Evolutionary conservation across 345 rosid genomes (phyloP).

Genomic region (Limnanthes douglasii): DNA sequence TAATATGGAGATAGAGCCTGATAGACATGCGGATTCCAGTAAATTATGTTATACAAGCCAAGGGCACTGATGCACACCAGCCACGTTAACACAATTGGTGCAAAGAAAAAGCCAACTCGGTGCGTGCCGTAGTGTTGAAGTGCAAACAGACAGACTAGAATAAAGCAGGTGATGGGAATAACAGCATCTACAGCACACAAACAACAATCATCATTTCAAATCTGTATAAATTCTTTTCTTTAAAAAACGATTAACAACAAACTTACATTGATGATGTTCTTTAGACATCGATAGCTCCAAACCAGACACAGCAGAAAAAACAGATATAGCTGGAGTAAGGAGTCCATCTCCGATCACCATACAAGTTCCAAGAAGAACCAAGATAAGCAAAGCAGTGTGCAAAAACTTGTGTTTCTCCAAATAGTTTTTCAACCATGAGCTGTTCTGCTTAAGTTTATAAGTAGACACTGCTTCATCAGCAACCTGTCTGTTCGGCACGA

Average conservation of each 20-base stretch:
- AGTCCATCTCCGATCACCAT: slow-evolving; percentile 99
- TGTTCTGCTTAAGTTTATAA: slow-evolving; percentile 51
- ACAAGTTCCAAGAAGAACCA: slow-evolving; percentile 98
- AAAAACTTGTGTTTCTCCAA: slow-evolving; percentile 73
- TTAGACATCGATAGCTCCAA: slow-evolving; percentile 87
- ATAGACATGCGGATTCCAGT: slow-evolving; percentile 80
- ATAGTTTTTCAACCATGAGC: slow-evolving; percentile 44
- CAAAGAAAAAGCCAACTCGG: slow-evolving; percentile 79
- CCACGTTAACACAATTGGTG: slow-evolving; percentile 81
- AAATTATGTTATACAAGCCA: slow-evolving; percentile 76
- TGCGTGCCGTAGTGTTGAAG: slow-evolving; percentile 99
- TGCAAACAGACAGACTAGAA: slow-evolving; percentile 84
- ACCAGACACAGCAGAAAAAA: slow-evolving; percentile 96
- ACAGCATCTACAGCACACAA: slow-evolving; percentile 62
- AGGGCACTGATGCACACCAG: slow-evolving; percentile 79
- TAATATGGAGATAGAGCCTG: slow-evolving; percentile 90
- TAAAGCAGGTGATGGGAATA: slow-evolving; percentile 91
- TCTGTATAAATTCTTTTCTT: not conserved
- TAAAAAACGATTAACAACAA: slow-evolving; percentile 7
- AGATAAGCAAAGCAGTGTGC: slow-evolving; percentile 79
- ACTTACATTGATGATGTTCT: slow-evolving; percentile 85
- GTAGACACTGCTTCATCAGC: slow-evolving; percentile 97
- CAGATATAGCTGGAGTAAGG: slow-evolving; percentile 97
- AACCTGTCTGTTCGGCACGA: slow-evolving; percentile 81
- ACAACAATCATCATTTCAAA: slow-evolving; percentile 7